phyloP scores from a whole-genome alignment of 2,329 filamentous ascomycete genomes.

The Aspergillus thermomutatus region DNA sequence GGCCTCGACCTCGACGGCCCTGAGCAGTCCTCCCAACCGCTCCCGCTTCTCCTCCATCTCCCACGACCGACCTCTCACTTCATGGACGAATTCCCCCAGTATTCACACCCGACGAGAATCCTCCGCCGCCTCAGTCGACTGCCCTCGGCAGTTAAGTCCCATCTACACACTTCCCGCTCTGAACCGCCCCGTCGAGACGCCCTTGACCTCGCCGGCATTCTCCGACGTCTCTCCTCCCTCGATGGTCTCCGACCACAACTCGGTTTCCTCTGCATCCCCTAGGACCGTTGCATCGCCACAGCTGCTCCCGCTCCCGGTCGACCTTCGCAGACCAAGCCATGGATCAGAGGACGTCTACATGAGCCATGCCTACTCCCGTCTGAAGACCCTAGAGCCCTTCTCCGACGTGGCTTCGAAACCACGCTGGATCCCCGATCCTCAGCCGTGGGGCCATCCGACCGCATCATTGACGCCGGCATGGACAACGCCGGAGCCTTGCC shows the following conservation, averaged over 20 bases:
- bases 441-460: conserved; percentile 27
- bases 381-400: conserved; percentile 20
- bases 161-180: conserved; percentile 38
- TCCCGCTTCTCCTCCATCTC: conserved; percentile 27
- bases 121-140: conserved; percentile 16
- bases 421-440: conserved; percentile 27
- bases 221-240: conserved; percentile 67
- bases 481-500: conserved; percentile 13
- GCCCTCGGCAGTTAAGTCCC: conserved; percentile 32
- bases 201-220: conserved; percentile 62
- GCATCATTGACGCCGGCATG: conserved; percentile 25
- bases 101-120: conserved; percentile 23
- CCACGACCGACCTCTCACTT: conserved; percentile 18
- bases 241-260: conserved; percentile 66
- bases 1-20: conserved; percentile 27
- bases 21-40: conserved; percentile 25
- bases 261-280: conserved; percentile 61
- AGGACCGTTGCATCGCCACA: conserved; percentile 42
- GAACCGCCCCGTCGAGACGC: conserved; percentile 48
- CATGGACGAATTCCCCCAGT: conserved; percentile 18
- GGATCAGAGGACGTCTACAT: conserved; percentile 23
- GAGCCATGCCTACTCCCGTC: conserved; percentile 15
- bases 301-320: conserved; percentile 38
- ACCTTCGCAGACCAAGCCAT: conserved; percentile 31
- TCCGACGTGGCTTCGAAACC: conserved; percentile 24